Base-by-base conservation (phyloP, 2,329 filamentous ascomycete species). In the Monilinia aucupariae region DNA sequence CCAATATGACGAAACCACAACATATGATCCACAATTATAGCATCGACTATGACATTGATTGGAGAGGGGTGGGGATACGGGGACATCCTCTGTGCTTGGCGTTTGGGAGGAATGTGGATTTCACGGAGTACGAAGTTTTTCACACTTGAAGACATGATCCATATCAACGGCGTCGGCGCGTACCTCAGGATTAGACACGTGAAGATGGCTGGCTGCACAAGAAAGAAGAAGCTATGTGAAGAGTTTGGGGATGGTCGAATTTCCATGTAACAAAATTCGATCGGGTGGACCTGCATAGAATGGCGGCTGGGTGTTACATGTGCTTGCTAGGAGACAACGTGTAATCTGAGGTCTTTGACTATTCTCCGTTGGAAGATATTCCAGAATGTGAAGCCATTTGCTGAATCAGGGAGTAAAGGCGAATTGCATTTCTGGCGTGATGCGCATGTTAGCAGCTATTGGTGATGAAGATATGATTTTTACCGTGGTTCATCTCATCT, bases 231-330 rank as follows among this genome's bases (percentile, higher is more conserved):
- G 39, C 15, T 20, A 39, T 30, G n/a, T 43, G 39, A 27, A n/a
- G 13, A 39, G 5, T 5, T 5, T 30, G 45, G 50, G 45, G 10
- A 51, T 43, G 34, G n/a, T 32, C 27, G 13, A 32, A 30, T 20
- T 20, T 20, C n/a, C 17, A 61, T 53, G 49, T 30, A 54, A 22
- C 34, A 54, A 39, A 25, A n/a, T 43, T 54, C 22, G 43, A 50
- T 62, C 41, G 52, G 43, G 58, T 56, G 60, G 60, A 62, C 60
- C 60, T 62, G 52, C 52, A 62, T 60, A 4, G 5, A 27, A 34
- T 34, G 49, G 59, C 25, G 37, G 17, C 13, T 50, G 22, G 32
- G 56, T 51, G 47, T 50, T 51, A 50, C 56, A 10, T 34, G 45
- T 32, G 59, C 45, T 54, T 61, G 32, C 56, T 39, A 15, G 17